phyloP scores from a whole-genome alignment of 352 stramenopile species.

The Thalassiosira delicatula region DNA sequence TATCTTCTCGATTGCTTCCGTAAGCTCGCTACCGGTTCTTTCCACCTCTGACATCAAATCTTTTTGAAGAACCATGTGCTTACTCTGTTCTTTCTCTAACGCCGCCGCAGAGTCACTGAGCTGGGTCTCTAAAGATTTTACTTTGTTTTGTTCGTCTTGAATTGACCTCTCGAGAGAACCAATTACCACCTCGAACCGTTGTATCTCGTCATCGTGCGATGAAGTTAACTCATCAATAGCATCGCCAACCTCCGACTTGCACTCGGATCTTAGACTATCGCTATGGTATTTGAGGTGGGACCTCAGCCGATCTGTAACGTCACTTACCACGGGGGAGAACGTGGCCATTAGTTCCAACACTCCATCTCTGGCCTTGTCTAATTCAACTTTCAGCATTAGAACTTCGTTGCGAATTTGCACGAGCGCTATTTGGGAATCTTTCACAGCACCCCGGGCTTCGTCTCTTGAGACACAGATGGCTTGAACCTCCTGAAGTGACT shows the following conservation, averaged over 20 bases:
- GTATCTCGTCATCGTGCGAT: conserved; percentile 49
- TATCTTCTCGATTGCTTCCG: conserved; percentile 30
- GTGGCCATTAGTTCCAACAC: conserved; percentile 8
- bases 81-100: conserved; percentile 25
- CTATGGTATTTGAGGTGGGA: conserved; percentile 10
- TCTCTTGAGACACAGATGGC: conserved; percentile 19
- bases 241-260: conserved; percentile 33
- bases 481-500: conserved; percentile 31
- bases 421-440: conserved; percentile 7
- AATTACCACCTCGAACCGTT: conserved; percentile 33
- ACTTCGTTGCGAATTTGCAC: conserved; percentile 10
- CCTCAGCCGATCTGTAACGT: conserved; percentile 24
- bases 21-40: conserved; percentile 8
- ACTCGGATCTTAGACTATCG: conserved; percentile 20
- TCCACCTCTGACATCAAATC: conserved; percentile 18
- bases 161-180: conserved; percentile 37
- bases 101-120: conserved; percentile 15
- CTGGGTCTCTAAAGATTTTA: conserved; percentile 25
- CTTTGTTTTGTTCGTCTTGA: conserved; percentile 27
- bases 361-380: conserved; percentile 11
- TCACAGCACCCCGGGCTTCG: background rate
- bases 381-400: conserved; percentile 22
- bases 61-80: background rate
- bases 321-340: conserved; percentile 23
- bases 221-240: conserved; percentile 33